Conservation (phyloP, 345 rosid genomes). For the Gossypium ekmanianum region DNA sequence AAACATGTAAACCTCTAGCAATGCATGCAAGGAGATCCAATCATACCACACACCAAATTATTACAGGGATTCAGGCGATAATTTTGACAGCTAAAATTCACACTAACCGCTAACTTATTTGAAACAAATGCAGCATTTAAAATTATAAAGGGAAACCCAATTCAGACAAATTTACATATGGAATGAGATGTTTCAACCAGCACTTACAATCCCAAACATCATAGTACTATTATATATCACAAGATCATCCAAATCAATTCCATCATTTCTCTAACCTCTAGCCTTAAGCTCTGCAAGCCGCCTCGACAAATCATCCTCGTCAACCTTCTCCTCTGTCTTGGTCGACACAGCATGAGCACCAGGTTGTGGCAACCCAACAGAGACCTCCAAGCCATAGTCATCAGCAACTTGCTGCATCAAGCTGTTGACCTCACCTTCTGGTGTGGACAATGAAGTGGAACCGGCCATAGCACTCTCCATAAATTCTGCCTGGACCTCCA, state of each 20-base stretch:
- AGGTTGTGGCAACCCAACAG: conserved; percentile 95
- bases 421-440: conserved; percentile 95
- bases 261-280: conserved; percentile 46
- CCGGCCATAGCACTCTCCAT: conserved; percentile 99
- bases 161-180: conserved; percentile 26
- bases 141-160: conserved; percentile 19
- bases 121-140: neutral
- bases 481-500: conserved; percentile 98
- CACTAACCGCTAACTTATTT: neutral
- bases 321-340: conserved; percentile 75
- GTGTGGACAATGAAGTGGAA: conserved; percentile 89
- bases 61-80: neutral
- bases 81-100: neutral
- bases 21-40: neutral
- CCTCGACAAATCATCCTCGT: conserved; percentile 89
- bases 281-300: conserved; percentile 93
- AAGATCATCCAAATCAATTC: neutral
- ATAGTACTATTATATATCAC: conserved; percentile 7
- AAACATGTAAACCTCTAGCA: neutral
- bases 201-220: conserved; percentile 1
- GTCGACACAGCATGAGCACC: conserved; percentile 84
- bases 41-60: neutral
- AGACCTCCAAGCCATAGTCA: conserved; percentile 90
- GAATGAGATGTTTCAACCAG: conserved; percentile 10
- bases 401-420: conserved; percentile 98